Conservation (phyloP, 202 grass and related monocot genomes). For the Panicum virgatum region DNA sequence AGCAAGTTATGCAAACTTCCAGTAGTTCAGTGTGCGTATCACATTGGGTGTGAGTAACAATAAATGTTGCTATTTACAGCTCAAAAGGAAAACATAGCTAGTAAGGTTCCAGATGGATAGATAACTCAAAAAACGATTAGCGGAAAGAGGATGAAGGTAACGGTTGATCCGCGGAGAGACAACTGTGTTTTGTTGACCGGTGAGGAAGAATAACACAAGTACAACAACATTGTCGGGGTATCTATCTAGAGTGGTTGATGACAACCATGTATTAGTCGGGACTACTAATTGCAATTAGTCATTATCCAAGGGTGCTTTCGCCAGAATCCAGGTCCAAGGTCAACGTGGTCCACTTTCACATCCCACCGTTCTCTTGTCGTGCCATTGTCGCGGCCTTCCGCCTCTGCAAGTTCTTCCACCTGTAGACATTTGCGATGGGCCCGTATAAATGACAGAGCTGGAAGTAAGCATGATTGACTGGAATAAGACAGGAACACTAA, state of each 20-base stretch:
- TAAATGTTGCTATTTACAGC: not conserved
- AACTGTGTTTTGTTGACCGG: not conserved
- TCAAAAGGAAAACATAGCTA: not conserved
- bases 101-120: no score
- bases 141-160: not conserved
- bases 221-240: not conserved
- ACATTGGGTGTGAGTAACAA: not conserved
- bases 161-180: not conserved
- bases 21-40: not conserved
- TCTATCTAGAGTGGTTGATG: not conserved
- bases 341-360: slow-evolving; percentile 51
- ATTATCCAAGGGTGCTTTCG: slow-evolving; percentile 52
- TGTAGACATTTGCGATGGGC: slow-evolving; percentile 26
- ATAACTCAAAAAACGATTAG: not conserved
- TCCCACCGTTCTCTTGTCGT: slow-evolving; percentile 34
- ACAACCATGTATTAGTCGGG: not conserved
- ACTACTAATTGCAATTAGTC: slow-evolving; percentile 4
- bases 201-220: not conserved
- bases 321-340: slow-evolving; percentile 74
- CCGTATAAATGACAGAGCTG: not conserved
- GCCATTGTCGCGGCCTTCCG: slow-evolving; percentile 20
- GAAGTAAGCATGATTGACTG: not conserved
- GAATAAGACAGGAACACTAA: not conserved
- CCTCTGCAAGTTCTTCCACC: slow-evolving; percentile 51
- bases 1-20: not conserved